These are phyloP conservation scores for Collybia sp. DNA, from an alignment of 768 basidiomycete species.

Conservation along the genomic window DNA sequence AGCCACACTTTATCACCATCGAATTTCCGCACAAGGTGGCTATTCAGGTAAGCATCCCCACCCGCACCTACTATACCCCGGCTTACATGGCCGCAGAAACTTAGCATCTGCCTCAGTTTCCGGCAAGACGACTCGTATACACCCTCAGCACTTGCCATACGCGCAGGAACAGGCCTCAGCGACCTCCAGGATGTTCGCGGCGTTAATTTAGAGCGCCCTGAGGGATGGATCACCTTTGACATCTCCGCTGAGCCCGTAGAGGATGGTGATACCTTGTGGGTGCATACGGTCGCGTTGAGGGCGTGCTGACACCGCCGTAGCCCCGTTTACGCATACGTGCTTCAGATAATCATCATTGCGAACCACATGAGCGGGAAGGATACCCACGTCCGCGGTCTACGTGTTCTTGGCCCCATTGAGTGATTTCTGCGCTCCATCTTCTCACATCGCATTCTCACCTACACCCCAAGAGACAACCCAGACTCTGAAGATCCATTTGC, in stretches of 20 bases:
- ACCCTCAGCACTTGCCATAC: constrained; percentile 83
- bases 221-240: constrained; percentile 91
- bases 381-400: constrained; percentile 92
- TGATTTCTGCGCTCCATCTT: constrained; percentile 22
- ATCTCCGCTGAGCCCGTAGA: constrained; percentile 76
- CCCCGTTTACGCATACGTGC: constrained; percentile 82
- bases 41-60: constrained; percentile 59
- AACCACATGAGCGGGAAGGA: constrained; percentile 99
- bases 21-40: constrained; percentile 90
- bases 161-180: constrained; percentile 86
- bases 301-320: constrained; percentile 43
- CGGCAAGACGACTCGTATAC: constrained; percentile 95
- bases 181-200: constrained; percentile 91
- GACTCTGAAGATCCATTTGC: constrained; percentile 69
- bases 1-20: constrained; percentile 93
- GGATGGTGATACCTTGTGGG: constrained; percentile 73
- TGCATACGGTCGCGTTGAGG: not conserved
- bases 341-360: constrained; percentile 85
- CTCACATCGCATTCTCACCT: constrained; percentile 1
- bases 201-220: constrained; percentile 84
- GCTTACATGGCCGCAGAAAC: constrained; percentile 50
- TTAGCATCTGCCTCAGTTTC: constrained; percentile 79
- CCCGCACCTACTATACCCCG: not conserved
- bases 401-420: constrained; percentile 84
- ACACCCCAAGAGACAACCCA: constrained; percentile 31